These are phyloP conservation scores for Colletotrichum paranaense DNA, from an alignment of 2,329 filamentous ascomycete genomes.

Conservation along the genomic window DNA sequence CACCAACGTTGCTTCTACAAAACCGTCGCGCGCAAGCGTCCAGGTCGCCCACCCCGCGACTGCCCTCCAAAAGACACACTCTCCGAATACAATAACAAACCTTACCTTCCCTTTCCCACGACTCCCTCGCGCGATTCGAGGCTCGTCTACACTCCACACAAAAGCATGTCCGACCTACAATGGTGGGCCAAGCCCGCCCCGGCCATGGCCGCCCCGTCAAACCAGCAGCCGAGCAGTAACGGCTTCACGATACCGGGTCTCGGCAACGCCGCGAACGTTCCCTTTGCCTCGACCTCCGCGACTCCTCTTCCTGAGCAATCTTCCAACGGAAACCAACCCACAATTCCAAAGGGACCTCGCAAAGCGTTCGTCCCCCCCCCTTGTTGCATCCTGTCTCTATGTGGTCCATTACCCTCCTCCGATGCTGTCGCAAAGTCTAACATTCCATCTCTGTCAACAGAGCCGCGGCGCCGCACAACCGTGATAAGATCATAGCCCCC, in stretches of 20 bases:
- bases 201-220: background rate
- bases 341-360: background rate
- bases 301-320: background rate
- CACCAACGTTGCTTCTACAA: background rate
- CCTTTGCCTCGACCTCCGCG: background rate
- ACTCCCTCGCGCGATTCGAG: background rate
- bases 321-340: background rate
- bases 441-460: background rate
- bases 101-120: background rate
- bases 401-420: background rate
- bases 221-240: constrained; percentile 9
- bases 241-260: constrained; percentile 33
- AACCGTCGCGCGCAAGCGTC: background rate
- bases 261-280: constrained; percentile 19
- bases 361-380: background rate
- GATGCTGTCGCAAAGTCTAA: background rate
- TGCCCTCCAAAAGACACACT: background rate
- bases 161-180: constrained; percentile 25
- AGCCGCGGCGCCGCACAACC: background rate
- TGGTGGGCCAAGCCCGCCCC: constrained; percentile 32
- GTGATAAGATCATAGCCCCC: constrained; percentile 39
- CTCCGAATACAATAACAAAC: background rate
- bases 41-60: background rate
- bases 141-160: background rate
- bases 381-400: background rate